A percentile compares a stretch with the other conserved stretches of the same genome.
Evolutionary conservation across 1,284 basidiomycete species (phyloP).

Genomic region (Somion occarium): DNA sequence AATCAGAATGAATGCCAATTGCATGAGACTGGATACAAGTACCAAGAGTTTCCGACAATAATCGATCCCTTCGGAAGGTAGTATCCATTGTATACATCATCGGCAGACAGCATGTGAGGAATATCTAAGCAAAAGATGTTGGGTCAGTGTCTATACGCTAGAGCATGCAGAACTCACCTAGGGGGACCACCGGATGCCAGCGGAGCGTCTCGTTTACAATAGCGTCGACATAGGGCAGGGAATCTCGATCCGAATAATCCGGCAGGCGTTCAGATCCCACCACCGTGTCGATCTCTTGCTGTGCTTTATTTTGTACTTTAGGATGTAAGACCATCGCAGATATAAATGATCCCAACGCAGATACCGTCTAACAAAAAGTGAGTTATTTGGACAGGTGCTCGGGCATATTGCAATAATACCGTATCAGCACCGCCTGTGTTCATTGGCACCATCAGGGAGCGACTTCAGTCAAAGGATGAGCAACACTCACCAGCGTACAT

Average conservation of each 20-base stretch:
- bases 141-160: not conserved
- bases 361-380: conserved; percentile 12
- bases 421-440: conserved; percentile 4
- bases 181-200: conserved; percentile 15
- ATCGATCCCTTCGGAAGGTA: conserved; percentile 17
- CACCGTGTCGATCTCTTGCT: conserved; percentile 23
- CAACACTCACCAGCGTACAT: conserved; percentile 6
- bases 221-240: conserved; percentile 15
- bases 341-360: conserved; percentile 15
- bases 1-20: not conserved
- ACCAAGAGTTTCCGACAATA: conserved; percentile 18
- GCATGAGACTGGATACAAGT: not conserved
- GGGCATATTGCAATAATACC: not conserved
- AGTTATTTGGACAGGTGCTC: not conserved
- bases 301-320: conserved; percentile 17
- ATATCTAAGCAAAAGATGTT: not conserved
- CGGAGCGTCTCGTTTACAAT: conserved; percentile 16
- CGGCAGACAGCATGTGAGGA: conserved; percentile 9
- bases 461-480: not conserved
- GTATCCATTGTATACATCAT: conserved; percentile 15
- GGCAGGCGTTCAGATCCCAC: conserved; percentile 15
- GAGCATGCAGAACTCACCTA: conserved; percentile 4
- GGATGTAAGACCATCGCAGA: conserved; percentile 20
- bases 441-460: not conserved
- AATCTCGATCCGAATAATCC: conserved; percentile 11